Percentiles rank a stretch among this genome's conserved stretches.
phyloP scores from a whole-genome alignment of 306 rosid species.

The Cercis canadensis region DNA sequence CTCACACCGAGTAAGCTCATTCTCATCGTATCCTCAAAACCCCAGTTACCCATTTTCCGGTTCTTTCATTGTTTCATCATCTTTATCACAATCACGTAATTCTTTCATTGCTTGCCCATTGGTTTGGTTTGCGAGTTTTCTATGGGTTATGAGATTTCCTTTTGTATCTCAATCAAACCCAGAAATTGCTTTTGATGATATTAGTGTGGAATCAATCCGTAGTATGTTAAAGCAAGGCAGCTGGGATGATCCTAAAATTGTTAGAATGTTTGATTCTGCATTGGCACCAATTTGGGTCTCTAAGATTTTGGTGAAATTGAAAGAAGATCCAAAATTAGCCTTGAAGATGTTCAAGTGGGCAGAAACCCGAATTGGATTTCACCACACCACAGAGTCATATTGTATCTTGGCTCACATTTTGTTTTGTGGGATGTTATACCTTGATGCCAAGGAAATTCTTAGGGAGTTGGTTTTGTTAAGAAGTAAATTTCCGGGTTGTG shows the following conservation, averaged over 20 bases:
- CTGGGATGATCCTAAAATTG: conserved; percentile 56
- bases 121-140: conserved; percentile 63
- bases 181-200: conserved; percentile 16
- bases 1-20: conserved; percentile 69
- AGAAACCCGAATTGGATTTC: conserved; percentile 56
- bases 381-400: conserved; percentile 67
- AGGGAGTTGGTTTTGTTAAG: conserved; percentile 64
- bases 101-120: conserved; percentile 53
- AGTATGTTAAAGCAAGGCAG: conserved; percentile 48
- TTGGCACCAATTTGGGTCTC: conserved; percentile 76
- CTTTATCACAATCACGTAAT: conserved; percentile 34
- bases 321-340: conserved; percentile 66
- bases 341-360: conserved; percentile 73
- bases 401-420: conserved; percentile 76
- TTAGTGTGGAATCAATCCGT: conserved; percentile 52
- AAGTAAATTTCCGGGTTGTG: conserved; percentile 57
- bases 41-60: conserved; percentile 31
- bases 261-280: conserved; percentile 53
- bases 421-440: conserved; percentile 65
- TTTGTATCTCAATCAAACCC: conserved; percentile 57
- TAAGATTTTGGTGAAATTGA: conserved; percentile 63
- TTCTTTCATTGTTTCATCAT: conserved; percentile 31
- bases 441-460: conserved; percentile 59
- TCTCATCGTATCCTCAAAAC: conserved; percentile 39
- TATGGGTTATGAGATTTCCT: conserved; percentile 66